Conservation (phyloP, 2,329 filamentous ascomycete species). For the Massarina eburnea region DNA sequence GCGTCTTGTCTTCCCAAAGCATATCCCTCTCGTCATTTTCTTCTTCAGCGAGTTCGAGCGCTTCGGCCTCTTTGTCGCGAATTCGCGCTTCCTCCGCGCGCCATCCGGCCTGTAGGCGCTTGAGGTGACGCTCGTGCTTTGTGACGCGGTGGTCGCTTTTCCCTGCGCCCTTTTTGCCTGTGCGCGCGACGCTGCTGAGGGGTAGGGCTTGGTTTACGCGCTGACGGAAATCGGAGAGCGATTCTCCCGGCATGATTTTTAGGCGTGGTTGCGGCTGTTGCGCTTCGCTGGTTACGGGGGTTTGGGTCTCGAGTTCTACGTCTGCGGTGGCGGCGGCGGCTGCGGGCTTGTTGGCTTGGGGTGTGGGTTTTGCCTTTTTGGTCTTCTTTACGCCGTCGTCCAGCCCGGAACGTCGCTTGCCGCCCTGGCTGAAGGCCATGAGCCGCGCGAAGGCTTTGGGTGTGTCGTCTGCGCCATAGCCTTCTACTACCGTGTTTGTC, state of each 20-base stretch:
- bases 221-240: slow-evolving; percentile 75
- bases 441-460: slow-evolving; percentile 84
- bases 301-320: slow-evolving; percentile 14
- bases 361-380: slow-evolving; percentile 43
- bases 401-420: slow-evolving; percentile 60
- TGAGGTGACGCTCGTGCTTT: slow-evolving; percentile 79
- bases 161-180: slow-evolving; percentile 65
- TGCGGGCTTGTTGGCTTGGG: slow-evolving; percentile 5
- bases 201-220: slow-evolving; percentile 86
- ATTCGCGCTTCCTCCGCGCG: slow-evolving; percentile 55
- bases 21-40: slow-evolving; percentile 65
- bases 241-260: slow-evolving; percentile 81
- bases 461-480: slow-evolving; percentile 72
- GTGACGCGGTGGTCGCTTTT: slow-evolving; percentile 68
- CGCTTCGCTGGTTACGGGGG: slow-evolving; percentile 23
- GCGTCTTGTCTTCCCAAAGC: slow-evolving; percentile 63
- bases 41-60: slow-evolving; percentile 66
- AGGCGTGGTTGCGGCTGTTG: slow-evolving; percentile 44
- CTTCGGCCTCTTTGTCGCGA: slow-evolving; percentile 77
- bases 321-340: slow-evolving; percentile 1
- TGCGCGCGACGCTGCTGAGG: slow-evolving; percentile 64
- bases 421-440: slow-evolving; percentile 71
- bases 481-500: slow-evolving; percentile 46
- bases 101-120: slow-evolving; percentile 61
- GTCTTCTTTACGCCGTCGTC: slow-evolving; percentile 64